Conservation (phyloP, 2,329 filamentous ascomycete species). For the Chaetomium olivaceum region DNA sequence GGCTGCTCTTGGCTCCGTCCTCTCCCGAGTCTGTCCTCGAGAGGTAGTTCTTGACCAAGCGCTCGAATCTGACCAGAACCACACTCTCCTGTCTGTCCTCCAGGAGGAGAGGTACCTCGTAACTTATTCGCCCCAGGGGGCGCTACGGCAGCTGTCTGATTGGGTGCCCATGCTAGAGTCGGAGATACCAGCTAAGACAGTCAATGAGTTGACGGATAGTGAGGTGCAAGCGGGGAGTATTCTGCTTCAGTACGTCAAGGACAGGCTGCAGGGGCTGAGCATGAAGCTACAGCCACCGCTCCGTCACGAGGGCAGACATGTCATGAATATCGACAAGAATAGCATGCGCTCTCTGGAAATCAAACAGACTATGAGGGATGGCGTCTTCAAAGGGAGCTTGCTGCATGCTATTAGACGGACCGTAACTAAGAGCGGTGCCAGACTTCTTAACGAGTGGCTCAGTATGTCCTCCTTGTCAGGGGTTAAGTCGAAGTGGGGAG, state of each 20-base stretch:
- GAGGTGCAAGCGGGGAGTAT: constrained; percentile 78
- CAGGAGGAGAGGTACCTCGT: constrained; percentile 74
- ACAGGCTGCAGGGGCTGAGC: constrained; percentile 72
- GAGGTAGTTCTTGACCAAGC: constrained; percentile 79
- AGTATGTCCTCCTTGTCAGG: constrained; percentile 43
- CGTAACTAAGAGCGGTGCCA: constrained; percentile 85
- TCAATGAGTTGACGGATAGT: constrained; percentile 59
- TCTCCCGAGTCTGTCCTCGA: constrained; percentile 79
- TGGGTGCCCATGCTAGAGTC: constrained; percentile 81
- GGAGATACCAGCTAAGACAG: constrained; percentile 57
- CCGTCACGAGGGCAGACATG: constrained; percentile 70
- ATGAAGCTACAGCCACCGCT: constrained; percentile 83
- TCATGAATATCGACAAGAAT: constrained; percentile 90
- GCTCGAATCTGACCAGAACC: constrained; percentile 57
- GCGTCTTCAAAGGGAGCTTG: constrained; percentile 76
- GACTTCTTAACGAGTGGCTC: constrained; percentile 82
- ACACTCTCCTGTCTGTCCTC: constrained; percentile 66
- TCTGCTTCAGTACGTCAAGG: constrained; percentile 80
- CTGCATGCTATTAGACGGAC: constrained; percentile 88
- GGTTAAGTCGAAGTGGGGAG: constrained; percentile 9
- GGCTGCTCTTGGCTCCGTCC: constrained; percentile 70
- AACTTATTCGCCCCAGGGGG: constrained; percentile 62
- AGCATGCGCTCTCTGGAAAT: constrained; percentile 89
- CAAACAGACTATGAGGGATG: constrained; percentile 79
- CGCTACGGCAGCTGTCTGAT: constrained; percentile 54